Conservation (phyloP, 495 filamentous ascomycete species). For the Aspergillus biplanus region DNA sequence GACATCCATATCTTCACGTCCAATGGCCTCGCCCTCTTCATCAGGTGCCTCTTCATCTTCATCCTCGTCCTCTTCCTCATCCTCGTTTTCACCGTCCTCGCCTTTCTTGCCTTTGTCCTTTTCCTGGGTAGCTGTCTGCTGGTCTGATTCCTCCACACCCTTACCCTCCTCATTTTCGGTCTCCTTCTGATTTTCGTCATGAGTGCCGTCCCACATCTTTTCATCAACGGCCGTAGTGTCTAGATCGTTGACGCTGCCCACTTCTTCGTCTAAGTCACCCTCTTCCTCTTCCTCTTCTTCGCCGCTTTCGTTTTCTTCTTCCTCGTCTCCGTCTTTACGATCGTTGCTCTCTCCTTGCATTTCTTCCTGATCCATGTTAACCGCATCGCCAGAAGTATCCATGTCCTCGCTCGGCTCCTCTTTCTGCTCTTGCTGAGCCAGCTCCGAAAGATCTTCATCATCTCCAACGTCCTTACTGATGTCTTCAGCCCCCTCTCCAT, state of each 20-base stretch:
- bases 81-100: constrained; percentile 50
- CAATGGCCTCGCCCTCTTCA: constrained; percentile 64
- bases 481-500: constrained; percentile 92
- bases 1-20: constrained; percentile 62
- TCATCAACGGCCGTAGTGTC: constrained; percentile 91
- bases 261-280: constrained; percentile 82
- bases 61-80: constrained; percentile 57
- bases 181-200: constrained; percentile 78
- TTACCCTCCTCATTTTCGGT: constrained; percentile 73
- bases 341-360: constrained; percentile 54
- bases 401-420: constrained; percentile 67
- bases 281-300: constrained; percentile 53
- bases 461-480: constrained; percentile 95
- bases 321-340: constrained; percentile 68
- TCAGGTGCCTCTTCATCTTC: constrained; percentile 61
- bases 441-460: constrained; percentile 89
- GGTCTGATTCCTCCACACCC: constrained; percentile 64
- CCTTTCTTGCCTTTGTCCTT: constrained; percentile 58
- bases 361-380: constrained; percentile 92
- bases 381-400: constrained; percentile 75
- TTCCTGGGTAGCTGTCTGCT: constrained; percentile 64
- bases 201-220: constrained; percentile 93
- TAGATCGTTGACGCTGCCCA: constrained; percentile 85
- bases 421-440: constrained; percentile 77
- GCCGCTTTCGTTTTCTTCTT: constrained; percentile 64